These are phyloP conservation scores for Suhomyces bolitotheri DNA, from an alignment of 1,139 yeast genomes.

Conservation along the genomic window DNA sequence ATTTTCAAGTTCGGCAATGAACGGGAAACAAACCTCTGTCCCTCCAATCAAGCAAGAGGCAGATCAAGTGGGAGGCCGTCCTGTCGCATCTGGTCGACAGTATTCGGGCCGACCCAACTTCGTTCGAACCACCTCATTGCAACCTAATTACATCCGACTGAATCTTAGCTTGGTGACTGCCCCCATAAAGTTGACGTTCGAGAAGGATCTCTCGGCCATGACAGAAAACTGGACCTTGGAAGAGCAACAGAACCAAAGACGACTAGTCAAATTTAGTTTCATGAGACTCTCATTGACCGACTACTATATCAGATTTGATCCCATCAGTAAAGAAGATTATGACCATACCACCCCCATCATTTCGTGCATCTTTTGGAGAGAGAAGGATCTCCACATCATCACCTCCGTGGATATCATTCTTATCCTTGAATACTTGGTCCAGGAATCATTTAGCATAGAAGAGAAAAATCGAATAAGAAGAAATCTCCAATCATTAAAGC, in stretches of 20 bases:
- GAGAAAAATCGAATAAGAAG: slow-evolving; percentile 73
- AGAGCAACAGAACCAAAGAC: slow-evolving; percentile 31
- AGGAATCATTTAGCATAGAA: slow-evolving; percentile 58
- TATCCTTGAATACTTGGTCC: slow-evolving; percentile 58
- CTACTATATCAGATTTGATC: slow-evolving; percentile 26
- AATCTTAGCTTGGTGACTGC: slow-evolving; percentile 8
- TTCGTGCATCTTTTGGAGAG: slow-evolving; percentile 65
- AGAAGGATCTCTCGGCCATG: slow-evolving; percentile 21
- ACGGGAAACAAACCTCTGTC: no score
- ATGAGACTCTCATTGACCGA: slow-evolving; percentile 23
- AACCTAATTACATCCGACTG: slow-evolving; percentile 9
- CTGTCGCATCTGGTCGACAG: no score
- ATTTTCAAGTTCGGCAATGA: no score
- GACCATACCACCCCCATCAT: slow-evolving; percentile 37
- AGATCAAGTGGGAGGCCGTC: no score
- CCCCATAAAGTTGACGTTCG: slow-evolving; percentile 14
- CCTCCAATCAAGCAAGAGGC: no score
- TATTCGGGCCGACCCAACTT: slow-evolving; percentile 5
- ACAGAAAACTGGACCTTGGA: slow-evolving; percentile 35
- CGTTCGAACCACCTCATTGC: slow-evolving; percentile 14
- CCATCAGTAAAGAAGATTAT: slow-evolving; percentile 27
- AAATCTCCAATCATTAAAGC: slow-evolving; percentile 65
- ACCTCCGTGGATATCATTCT: slow-evolving; percentile 68
- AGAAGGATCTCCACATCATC: slow-evolving; percentile 50
- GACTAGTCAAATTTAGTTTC: slow-evolving; percentile 39